phyloP scores from a whole-genome alignment of 768 basidiomycete genomes.

The Kondoa subrosea region DNA sequence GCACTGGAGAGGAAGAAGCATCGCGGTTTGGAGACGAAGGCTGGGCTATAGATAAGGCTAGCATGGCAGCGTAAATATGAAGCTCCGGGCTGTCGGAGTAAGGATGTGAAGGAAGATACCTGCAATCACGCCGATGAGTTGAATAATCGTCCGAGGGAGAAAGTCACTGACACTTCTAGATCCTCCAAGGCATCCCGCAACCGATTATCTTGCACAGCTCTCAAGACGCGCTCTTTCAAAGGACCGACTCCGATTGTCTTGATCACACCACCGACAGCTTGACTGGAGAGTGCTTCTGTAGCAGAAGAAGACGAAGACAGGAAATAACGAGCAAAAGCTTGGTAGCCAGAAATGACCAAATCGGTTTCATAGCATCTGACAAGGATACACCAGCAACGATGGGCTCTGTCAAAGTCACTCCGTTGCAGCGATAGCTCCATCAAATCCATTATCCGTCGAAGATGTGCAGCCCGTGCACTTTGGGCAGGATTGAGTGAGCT shows the following conservation, averaged over 20 bases:
- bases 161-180: slow-evolving; percentile 15
- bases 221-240: slow-evolving; percentile 7
- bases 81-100: slow-evolving; percentile 13
- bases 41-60: slow-evolving; percentile 15
- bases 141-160: background rate
- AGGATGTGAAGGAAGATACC: slow-evolving; percentile 11
- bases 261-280: background rate
- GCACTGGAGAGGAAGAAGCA: background rate
- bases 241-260: slow-evolving; percentile 5
- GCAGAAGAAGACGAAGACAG: background rate
- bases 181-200: slow-evolving; percentile 15
- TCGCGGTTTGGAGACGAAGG: background rate
- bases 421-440: slow-evolving; percentile 12
- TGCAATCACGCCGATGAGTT: background rate
- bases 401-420: slow-evolving; percentile 4
- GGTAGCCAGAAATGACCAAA: slow-evolving; percentile 10
- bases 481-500: background rate
- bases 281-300: background rate
- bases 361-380: slow-evolving; percentile 16
- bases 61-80: slow-evolving; percentile 13
- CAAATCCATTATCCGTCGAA: slow-evolving; percentile 16
- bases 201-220: background rate
- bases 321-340: slow-evolving; percentile 5
- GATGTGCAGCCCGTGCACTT: background rate
- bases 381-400: slow-evolving; percentile 12